Evolutionary conservation across 768 basidiomycete species (phyloP).

Genomic region (Hebeloma cylindrosporum): DNA sequence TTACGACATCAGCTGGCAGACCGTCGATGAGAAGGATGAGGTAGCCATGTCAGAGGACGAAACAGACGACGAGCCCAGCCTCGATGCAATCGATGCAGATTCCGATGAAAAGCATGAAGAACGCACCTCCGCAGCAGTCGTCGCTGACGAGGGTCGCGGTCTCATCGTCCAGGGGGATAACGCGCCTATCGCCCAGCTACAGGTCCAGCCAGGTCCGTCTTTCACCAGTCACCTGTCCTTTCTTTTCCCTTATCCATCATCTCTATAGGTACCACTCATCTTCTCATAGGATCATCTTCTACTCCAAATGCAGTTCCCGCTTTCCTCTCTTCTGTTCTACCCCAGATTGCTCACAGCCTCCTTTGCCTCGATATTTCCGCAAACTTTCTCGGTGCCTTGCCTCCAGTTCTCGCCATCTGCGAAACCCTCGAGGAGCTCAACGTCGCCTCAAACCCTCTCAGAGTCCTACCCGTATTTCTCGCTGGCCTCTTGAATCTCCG

Average conservation of each 20-base stretch:
- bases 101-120: conserved; percentile 59
- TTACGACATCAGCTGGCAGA: conserved; percentile 75
- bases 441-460: conserved; percentile 86
- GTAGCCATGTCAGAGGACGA: conserved; percentile 56
- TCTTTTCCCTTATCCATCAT: conserved; percentile 2
- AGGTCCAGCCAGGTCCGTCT: conserved; percentile 69
- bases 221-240: conserved; percentile 9
- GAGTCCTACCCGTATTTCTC: conserved; percentile 89
- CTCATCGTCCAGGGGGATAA: conserved; percentile 75
- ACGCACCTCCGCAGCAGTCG: conserved; percentile 71
- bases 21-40: conserved; percentile 72
- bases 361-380: conserved; percentile 93
- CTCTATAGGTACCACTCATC: conserved; percentile 83
- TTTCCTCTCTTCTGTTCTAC: conserved; percentile 70
- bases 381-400: conserved; percentile 82
- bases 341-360: conserved; percentile 72
- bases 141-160: conserved; percentile 85
- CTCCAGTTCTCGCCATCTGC: conserved; percentile 80
- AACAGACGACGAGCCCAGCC: conserved; percentile 45
- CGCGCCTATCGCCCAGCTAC: conserved; percentile 57
- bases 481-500: conserved; percentile 73
- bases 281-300: conserved; percentile 79
- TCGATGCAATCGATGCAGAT: conserved; percentile 26
- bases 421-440: conserved; percentile 89
- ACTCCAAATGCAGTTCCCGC: conserved; percentile 77